These are phyloP conservation scores for Tuctoria greenei DNA, from an alignment of 176 grass and related monocot genomes.

Conservation along the genomic window DNA sequence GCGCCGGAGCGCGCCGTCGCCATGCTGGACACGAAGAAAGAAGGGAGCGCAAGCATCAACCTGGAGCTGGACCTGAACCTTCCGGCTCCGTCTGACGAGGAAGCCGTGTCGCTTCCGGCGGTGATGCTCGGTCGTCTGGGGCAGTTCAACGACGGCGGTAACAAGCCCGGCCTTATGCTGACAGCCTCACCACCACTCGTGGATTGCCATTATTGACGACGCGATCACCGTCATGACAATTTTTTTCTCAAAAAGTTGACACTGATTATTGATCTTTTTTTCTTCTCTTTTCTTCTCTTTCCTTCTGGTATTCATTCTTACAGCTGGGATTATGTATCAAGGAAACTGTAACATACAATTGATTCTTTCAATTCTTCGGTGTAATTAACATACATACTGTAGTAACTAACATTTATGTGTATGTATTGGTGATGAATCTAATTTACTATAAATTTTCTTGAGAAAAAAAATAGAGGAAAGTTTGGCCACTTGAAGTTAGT, in stretches of 20 bases:
- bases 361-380: constrained; percentile 52
- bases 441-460: too few species aligned
- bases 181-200: constrained; percentile 49
- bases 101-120: background rate
- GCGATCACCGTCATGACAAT: constrained; percentile 15
- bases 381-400: constrained; percentile 17
- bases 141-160: constrained; percentile 38
- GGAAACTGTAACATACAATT: constrained; percentile 44
- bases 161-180: constrained; percentile 41
- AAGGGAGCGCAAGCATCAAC: constrained; percentile 12
- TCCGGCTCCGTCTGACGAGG: constrained; percentile 52
- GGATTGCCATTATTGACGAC: constrained; percentile 56
- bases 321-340: background rate
- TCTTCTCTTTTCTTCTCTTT: background rate
- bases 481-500: too few species aligned
- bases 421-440: too few species aligned
- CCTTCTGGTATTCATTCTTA: constrained; percentile 29
- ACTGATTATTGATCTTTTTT: constrained; percentile 24
- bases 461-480: too few species aligned
- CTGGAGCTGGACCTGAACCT: constrained; percentile 77
- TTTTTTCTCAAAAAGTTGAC: constrained; percentile 39
- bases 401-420: constrained; percentile 12
- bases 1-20: background rate
- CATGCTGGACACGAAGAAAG: constrained; percentile 24
- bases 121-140: constrained; percentile 32